phyloP scores from a whole-genome alignment of 2,329 filamentous ascomycete species.

The Venturia nashicola region DNA sequence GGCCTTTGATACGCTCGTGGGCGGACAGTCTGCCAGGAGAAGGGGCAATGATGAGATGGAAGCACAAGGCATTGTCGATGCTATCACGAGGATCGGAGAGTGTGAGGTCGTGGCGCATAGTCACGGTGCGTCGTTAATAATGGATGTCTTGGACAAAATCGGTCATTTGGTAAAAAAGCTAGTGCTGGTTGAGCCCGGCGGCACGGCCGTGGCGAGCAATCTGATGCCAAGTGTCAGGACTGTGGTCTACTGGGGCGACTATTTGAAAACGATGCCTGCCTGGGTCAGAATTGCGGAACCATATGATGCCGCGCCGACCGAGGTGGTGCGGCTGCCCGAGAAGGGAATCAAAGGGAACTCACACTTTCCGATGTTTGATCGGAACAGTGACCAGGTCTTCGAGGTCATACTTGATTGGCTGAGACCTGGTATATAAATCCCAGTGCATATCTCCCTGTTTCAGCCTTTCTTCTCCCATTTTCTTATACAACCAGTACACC shows the following conservation, averaged over 20 bases:
- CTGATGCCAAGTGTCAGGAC: neutral
- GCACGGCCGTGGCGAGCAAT: neutral
- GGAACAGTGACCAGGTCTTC: slow-evolving; percentile 10
- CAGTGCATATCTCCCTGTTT: too few relatives aligned
- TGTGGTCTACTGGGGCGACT: slow-evolving; percentile 10
- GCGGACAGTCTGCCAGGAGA: slow-evolving; percentile 7
- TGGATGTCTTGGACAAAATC: neutral
- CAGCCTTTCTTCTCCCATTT: neutral
- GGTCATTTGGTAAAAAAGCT: neutral
- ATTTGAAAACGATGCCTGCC: neutral
- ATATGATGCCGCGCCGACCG: neutral
- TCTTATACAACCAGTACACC: neutral
- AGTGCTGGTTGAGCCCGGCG: slow-evolving; percentile 5
- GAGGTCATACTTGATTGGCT: slow-evolving; percentile 2
- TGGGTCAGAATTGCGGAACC: slow-evolving; percentile 5
- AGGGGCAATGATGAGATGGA: slow-evolving; percentile 9
- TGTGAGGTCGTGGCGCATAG: slow-evolving; percentile 10
- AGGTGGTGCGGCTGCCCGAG: slow-evolving; percentile 7
- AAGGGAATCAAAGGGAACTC: slow-evolving; percentile 7
- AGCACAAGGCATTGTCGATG: slow-evolving; percentile 9
- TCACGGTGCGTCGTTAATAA: slow-evolving; percentile 7
- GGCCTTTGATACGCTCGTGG: slow-evolving; percentile 7
- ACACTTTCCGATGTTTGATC: slow-evolving; percentile 11
- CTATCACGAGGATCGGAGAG: slow-evolving; percentile 6
- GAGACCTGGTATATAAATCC: too few relatives aligned